phyloP scores from a whole-genome alignment of 805 yeast species.

The Pichia occidentalis region DNA sequence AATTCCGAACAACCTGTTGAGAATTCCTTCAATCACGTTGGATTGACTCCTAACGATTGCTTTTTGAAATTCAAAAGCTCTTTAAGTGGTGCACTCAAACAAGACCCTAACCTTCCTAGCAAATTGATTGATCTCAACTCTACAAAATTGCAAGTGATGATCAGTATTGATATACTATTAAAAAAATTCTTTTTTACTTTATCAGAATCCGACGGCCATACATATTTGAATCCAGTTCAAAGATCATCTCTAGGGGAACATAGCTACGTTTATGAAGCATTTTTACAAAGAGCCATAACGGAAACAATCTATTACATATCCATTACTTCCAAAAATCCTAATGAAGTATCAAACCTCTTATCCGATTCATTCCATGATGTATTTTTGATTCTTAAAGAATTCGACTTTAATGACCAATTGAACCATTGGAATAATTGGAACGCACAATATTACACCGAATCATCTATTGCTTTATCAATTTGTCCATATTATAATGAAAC shows the following conservation, averaged over 20 bases:
- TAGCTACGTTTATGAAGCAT: constrained; percentile 34
- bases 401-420: constrained; percentile 19
- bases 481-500: constrained; percentile 45
- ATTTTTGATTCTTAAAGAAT: constrained; percentile 22
- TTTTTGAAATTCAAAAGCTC: constrained; percentile 55
- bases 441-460: constrained; percentile 18
- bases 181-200: constrained; percentile 40
- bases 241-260: constrained; percentile 24
- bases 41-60: constrained; percentile 41
- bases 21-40: constrained; percentile 9
- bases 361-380: constrained; percentile 18
- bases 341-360: constrained; percentile 16
- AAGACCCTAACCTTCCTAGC: constrained; percentile 36
- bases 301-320: constrained; percentile 46
- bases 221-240: constrained; percentile 28
- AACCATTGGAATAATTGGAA: constrained; percentile 23
- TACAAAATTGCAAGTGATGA: constrained; percentile 37
- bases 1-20: constrained; percentile 19
- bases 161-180: constrained; percentile 49
- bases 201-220: constrained; percentile 13
- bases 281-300: constrained; percentile 45
- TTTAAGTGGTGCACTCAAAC: constrained; percentile 57
- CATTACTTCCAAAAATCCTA: constrained; percentile 18
- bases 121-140: constrained; percentile 52
- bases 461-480: constrained; percentile 40